A percentile compares a stretch with the other conserved stretches of the same genome.
These are phyloP conservation scores for Uromyces viciae-fabae DNA, from an alignment of 1,284 basidiomycete genomes.

Conservation along the genomic window DNA sequence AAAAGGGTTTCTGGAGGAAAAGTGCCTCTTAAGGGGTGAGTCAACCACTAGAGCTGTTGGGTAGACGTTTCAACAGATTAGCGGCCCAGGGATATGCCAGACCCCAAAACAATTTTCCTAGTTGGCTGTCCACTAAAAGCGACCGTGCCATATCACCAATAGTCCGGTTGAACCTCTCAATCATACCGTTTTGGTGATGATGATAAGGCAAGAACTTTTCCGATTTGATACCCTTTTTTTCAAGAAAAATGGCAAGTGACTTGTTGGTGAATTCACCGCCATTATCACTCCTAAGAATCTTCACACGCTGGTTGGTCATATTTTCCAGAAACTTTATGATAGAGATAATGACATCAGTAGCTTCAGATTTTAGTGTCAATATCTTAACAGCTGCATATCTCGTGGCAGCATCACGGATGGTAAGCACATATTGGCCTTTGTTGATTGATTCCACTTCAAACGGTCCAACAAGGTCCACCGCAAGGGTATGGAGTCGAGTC, in stretches of 20 bases:
- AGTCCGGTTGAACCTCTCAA: neutral
- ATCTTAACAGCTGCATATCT: neutral
- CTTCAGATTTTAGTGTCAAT: neutral
- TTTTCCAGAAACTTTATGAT: neutral
- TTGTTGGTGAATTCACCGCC: slow-evolving; percentile 11
- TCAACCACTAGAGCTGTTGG: neutral
- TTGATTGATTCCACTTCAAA: neutral
- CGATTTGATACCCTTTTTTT: neutral
- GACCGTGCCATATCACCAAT: neutral
- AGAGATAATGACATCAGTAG: neutral
- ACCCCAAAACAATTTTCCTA: neutral
- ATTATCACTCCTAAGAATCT: neutral
- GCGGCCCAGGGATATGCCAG: neutral
- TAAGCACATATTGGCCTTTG: neutral
- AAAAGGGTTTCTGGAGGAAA: neutral
- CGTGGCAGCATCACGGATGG: neutral
- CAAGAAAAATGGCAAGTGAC: neutral
- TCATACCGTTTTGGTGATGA: neutral
- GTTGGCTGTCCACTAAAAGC: neutral
- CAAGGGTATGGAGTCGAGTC: too few species aligned
- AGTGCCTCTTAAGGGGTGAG: neutral
- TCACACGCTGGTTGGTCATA: neutral
- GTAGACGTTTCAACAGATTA: neutral
- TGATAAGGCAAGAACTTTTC: neutral
- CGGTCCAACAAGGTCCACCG: slow-evolving; percentile 1